phyloP scores from a whole-genome alignment of 2,329 filamentous ascomycete species.

The Microascus cirrosus region DNA sequence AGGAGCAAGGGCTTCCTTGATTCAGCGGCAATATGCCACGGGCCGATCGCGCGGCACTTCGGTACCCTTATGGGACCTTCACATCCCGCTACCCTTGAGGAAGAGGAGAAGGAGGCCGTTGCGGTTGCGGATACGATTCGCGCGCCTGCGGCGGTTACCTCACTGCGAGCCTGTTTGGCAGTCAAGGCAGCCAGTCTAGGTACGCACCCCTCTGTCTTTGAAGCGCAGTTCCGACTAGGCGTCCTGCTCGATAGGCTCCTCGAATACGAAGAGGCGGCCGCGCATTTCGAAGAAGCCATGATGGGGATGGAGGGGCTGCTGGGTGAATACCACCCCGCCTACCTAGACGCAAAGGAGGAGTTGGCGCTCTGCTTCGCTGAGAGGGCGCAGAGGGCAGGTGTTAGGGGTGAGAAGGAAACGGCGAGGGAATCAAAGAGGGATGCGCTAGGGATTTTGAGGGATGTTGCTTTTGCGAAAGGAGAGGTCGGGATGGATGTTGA shows the following conservation, averaged over 20 bases:
- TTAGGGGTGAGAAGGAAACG: background rate
- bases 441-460: background rate
- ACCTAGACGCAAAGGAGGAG: constrained; percentile 1
- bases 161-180: background rate
- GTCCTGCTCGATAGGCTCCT: background rate
- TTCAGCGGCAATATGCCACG: background rate
- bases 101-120: background rate
- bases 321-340: background rate
- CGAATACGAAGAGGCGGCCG: background rate
- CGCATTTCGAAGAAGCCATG: background rate
- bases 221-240: background rate
- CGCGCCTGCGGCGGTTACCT: background rate
- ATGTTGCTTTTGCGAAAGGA: background rate
- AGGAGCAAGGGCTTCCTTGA: background rate
- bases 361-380: background rate
- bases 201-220: background rate
- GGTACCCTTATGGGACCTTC: background rate
- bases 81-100: background rate
- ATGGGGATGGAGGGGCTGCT: background rate
- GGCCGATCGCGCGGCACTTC: background rate
- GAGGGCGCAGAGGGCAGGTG: background rate
- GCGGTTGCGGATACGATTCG: background rate
- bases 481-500: constrained; percentile 1
- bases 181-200: background rate
- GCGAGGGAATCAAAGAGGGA: background rate